Evolutionary conservation across 106 monocot species (phyloP).

Genomic region (Acorus gramineus): DNA sequence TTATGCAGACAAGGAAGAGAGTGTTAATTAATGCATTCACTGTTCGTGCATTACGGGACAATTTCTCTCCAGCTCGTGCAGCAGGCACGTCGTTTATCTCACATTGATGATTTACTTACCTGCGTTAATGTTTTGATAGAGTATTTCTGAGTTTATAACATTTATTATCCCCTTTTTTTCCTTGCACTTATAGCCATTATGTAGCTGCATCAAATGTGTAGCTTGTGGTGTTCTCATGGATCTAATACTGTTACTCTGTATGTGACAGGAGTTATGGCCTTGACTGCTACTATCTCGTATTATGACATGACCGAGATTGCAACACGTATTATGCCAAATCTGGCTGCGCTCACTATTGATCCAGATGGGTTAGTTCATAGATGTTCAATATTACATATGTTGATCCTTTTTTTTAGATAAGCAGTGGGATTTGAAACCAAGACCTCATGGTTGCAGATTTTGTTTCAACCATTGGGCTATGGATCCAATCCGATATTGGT

Average conservation of each 20-base stretch:
- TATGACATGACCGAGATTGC: conserved; percentile 97
- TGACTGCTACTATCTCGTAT: conserved; percentile 87
- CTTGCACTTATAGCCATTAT: too few relatives aligned
- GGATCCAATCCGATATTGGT: too few relatives aligned
- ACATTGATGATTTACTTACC: background rate
- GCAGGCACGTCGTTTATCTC: conserved; percentile 47
- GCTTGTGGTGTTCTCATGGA: too few relatives aligned
- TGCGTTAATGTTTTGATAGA: background rate
- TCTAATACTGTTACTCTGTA: background rate
- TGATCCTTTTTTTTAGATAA: too few relatives aligned
- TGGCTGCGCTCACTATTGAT: conserved; percentile 91
- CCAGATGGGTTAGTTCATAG: conserved; percentile 58
- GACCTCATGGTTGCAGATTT: too few relatives aligned
- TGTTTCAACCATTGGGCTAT: too few relatives aligned
- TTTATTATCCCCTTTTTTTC: background rate
- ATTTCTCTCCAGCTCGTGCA: conserved; percentile 89
- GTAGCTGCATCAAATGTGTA: background rate
- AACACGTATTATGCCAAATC: conserved; percentile 80
- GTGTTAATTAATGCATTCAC: conserved; percentile 98
- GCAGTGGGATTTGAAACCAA: too few relatives aligned
- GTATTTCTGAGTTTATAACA: background rate
- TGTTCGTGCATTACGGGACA: conserved; percentile 86
- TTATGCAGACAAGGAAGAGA: conserved; percentile 92
- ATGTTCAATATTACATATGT: background rate
- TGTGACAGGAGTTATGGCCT: conserved; percentile 87